Conservation (phyloP, 2,329 filamentous ascomycete species). For the Ilyonectria robusta region DNA sequence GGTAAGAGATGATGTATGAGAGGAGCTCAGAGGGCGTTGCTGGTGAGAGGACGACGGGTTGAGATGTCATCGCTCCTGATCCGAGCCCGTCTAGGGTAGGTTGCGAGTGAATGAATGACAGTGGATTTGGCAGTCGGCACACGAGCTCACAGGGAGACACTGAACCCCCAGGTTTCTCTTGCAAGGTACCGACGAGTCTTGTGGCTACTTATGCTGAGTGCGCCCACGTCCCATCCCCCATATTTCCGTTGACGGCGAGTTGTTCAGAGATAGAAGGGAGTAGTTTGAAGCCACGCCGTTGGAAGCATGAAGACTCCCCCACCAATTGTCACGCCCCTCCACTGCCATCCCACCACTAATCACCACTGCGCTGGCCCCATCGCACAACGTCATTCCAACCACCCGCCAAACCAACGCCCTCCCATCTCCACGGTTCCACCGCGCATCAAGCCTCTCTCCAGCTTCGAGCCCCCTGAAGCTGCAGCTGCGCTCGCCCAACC, state of each 20-base stretch:
- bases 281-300: not conserved
- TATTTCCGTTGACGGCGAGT: not conserved
- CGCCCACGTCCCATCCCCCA: not conserved
- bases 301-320: slow-evolving; percentile 25
- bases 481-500: slow-evolving; percentile 35
- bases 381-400: slow-evolving; percentile 47
- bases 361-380: slow-evolving; percentile 23
- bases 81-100: slow-evolving; percentile 35
- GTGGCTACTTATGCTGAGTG: not conserved
- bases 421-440: slow-evolving; percentile 26
- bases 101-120: not conserved
- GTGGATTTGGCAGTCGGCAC: not conserved
- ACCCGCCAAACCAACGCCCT: slow-evolving; percentile 22
- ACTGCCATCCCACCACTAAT: slow-evolving; percentile 22
- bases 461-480: slow-evolving; percentile 30
- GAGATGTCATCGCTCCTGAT: slow-evolving; percentile 33
- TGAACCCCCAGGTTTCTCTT: not conserved
- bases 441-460: slow-evolving; percentile 24
- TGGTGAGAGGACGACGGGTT: slow-evolving; percentile 65
- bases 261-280: not conserved
- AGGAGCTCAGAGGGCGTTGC: slow-evolving; percentile 74
- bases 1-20: slow-evolving; percentile 71
- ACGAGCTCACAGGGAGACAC: not conserved
- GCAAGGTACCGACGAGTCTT: not conserved
- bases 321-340: slow-evolving; percentile 42